Base-by-base conservation (phyloP, 106 monocot species). In the Iris macrosiphon region DNA sequence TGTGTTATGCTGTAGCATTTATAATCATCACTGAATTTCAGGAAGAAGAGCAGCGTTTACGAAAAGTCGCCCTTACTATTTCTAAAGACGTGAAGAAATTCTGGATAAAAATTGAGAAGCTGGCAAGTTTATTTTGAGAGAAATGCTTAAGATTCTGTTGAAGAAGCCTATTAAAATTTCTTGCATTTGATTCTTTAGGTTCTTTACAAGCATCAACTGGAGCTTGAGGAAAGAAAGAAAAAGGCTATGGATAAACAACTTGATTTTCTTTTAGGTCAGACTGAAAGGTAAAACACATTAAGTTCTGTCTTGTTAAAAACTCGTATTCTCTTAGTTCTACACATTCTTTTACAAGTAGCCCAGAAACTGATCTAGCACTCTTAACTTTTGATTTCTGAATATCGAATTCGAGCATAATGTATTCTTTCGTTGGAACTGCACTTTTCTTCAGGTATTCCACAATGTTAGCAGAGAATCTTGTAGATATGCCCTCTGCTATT, bases 271-370 rank as follows among this genome's bases (percentile, higher is more conserved):
- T 73, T 98, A 47, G 98, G 87, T 17, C 98, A 98, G 62, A 98
- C 98, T 48, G 98, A 98, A 72, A 98, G 98, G 98, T n/a, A n/a
- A n/a, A n/a, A n/a, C n/a, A n/a, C n/a, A n/a, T n/a, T 91, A 34
- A 29, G 24, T 58, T 58, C 4, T 24, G 2, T 17, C 38, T 23
- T 39, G 12, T 55, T 4, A 17, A 14, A 4, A 40, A 24, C 13
- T 40, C 24, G 39, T 22, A 25, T 38, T 23, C 6, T 19, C 4
- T 39, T 56, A 6, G 25, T 58, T 40, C 14, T 4, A 25, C 49
- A 57, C n/a, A n/a, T n/a, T n/a, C n/a, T n/a, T n/a, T n/a, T n/a
- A n/a, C n/a, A n/a, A n/a, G n/a, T n/a, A n/a, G n/a, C n/a, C n/a
- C n/a, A n/a, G n/a, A n/a, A n/a, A n/a, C n/a, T n/a, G n/a, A n/a